Conservation (phyloP, 2,329 filamentous ascomycete species). For the Pezicula rhizophila region DNA sequence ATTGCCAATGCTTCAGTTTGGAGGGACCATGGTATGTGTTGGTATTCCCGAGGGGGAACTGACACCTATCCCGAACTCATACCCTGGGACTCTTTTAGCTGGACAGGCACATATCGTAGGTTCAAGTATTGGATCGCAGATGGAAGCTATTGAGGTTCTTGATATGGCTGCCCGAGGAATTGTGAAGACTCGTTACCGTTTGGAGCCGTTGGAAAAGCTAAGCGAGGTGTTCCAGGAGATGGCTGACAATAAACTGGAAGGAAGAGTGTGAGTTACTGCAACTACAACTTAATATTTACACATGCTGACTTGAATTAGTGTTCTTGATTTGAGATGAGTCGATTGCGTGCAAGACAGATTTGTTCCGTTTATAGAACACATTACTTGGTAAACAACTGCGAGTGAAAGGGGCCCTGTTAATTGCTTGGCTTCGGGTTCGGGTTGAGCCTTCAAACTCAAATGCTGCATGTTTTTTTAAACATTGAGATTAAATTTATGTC, state of each 20-base stretch:
- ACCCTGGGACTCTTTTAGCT: slow-evolving; percentile 31
- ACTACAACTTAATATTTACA: neutral
- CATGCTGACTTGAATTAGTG: neutral
- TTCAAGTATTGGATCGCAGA: slow-evolving; percentile 39
- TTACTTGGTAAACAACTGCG: no score
- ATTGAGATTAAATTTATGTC: no score
- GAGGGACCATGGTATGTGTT: slow-evolving; percentile 42
- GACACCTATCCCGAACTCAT: slow-evolving; percentile 33
- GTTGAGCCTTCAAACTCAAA: no score
- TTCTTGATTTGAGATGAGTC: neutral
- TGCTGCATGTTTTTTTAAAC: no score
- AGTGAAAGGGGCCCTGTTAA: no score
- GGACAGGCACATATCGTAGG: slow-evolving; percentile 37
- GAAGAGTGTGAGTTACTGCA: slow-evolving; percentile 27
- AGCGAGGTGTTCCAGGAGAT: slow-evolving; percentile 36
- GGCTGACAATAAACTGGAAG: slow-evolving; percentile 32
- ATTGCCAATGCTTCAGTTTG: slow-evolving; percentile 35
- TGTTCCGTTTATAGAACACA: no score
- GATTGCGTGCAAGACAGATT: no score
- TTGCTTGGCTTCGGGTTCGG: no score
- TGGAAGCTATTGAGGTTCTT: slow-evolving; percentile 39
- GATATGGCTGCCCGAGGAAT: slow-evolving; percentile 37
- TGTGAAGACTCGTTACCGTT: slow-evolving; percentile 34
- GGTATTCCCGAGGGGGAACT: slow-evolving; percentile 38
- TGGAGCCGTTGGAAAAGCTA: slow-evolving; percentile 36